These are phyloP conservation scores for Scheffersomyces coipomensis DNA, from an alignment of 805 yeast genomes.

Conservation along the genomic window DNA sequence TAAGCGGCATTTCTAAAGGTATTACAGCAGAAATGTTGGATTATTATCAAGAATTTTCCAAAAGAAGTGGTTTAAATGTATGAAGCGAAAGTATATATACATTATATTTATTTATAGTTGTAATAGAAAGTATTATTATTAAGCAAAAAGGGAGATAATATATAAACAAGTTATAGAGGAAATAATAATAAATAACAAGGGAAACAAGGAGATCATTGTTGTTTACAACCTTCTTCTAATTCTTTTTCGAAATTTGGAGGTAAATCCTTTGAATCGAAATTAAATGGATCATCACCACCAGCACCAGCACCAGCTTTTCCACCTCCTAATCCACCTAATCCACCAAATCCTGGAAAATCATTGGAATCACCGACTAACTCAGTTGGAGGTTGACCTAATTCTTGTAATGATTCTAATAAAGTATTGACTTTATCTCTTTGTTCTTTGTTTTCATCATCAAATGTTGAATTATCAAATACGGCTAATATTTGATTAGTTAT, in stretches of 20 bases:
- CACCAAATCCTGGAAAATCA: conserved; percentile 46
- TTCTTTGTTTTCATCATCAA: conserved; percentile 48
- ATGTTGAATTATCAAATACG: conserved; percentile 64
- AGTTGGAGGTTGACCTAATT: conserved; percentile 75
- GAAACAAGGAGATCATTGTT: conserved; percentile 16
- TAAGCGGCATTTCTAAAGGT: conserved; percentile 66
- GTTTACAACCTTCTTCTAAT: conserved; percentile 58
- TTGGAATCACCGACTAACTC: conserved; percentile 64
- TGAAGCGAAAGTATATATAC: neutral
- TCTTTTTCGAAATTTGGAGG: conserved; percentile 53
- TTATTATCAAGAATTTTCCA: conserved; percentile 62
- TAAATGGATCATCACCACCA: conserved; percentile 36
- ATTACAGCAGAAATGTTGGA: conserved; percentile 84
- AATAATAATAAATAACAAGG: neutral
- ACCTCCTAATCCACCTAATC: conserved; percentile 38
- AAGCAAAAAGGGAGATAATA: neutral
- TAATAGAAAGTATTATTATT: neutral
- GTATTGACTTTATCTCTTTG: conserved; percentile 51
- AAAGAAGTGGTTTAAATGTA: conserved; percentile 30
- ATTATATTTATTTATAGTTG: neutral
- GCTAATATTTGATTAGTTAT: conserved; percentile 60
- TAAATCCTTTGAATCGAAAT: conserved; percentile 50
- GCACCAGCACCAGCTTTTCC: conserved; percentile 19
- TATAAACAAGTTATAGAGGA: neutral
- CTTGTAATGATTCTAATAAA: conserved; percentile 68